Percentiles rank a stretch among this genome's conserved stretches.
phyloP scores from a whole-genome alignment of 805 yeast genomes.

The Yarrowia porcina region DNA sequence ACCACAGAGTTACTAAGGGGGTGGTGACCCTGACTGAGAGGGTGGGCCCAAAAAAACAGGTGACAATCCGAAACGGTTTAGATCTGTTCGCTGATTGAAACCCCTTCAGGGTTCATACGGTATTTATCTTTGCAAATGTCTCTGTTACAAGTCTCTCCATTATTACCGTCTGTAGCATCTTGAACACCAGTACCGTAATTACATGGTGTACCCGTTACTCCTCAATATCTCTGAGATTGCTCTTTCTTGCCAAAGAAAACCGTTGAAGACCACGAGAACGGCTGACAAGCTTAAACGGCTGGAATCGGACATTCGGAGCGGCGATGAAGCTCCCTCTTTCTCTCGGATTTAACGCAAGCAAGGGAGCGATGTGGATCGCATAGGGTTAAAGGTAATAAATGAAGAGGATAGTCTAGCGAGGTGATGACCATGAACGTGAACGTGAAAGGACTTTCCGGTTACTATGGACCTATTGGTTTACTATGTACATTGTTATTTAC shows the following conservation, averaged over 20 bases:
- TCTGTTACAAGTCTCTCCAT: no score
- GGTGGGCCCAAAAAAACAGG: neutral
- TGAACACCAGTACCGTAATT: no score
- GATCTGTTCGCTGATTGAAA: neutral
- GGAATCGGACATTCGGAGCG: slow-evolving; percentile 10
- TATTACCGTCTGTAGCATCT: neutral
- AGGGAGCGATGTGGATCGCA: neutral
- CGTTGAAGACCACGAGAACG: slow-evolving; percentile 2
- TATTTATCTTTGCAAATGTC: no score
- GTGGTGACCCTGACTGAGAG: slow-evolving; percentile 7
- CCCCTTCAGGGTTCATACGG: neutral
- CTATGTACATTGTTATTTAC: neutral
- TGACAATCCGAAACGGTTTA: neutral
- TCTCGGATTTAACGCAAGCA: slow-evolving; percentile 14
- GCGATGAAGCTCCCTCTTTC: slow-evolving; percentile 16
- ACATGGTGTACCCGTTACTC: no score
- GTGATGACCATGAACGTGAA: neutral
- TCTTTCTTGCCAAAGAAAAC: neutral
- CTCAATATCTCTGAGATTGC: no score
- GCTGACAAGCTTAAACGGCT: slow-evolving; percentile 22
- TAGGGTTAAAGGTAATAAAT: neutral
- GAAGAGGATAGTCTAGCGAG: neutral
- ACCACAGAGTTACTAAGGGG: slow-evolving; percentile 1
- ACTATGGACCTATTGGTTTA: neutral
- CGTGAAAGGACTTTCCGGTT: neutral